A percentile compares a stretch with the other conserved stretches of the same genome.
Evolutionary conservation across 176 grass and related monocot genomes (phyloP).

Genomic region (Carex myosuroides): DNA sequence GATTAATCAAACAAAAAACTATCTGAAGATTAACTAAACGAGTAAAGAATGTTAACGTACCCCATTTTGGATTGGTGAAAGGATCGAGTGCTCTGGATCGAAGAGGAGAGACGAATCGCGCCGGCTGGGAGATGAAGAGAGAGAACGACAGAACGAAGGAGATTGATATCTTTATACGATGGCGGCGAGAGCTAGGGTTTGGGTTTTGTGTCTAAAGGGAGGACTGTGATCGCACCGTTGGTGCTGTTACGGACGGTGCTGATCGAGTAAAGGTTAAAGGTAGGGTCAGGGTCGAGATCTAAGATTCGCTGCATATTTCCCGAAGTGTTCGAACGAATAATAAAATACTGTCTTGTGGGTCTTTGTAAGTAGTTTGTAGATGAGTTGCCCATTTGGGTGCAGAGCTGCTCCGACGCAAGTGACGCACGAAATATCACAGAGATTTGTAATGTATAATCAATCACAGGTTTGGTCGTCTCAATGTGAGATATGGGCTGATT

Average conservation of each 20-base stretch:
- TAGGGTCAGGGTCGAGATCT: too few relatives aligned
- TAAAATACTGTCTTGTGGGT: not conserved
- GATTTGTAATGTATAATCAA: too few relatives aligned
- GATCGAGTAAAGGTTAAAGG: not conserved
- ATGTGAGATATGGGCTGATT: too few relatives aligned
- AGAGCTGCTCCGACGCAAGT: too few relatives aligned
- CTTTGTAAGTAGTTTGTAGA: too few relatives aligned
- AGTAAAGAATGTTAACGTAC: not conserved
- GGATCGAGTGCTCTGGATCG: not conserved
- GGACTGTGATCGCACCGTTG: not conserved
- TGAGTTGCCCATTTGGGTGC: too few relatives aligned
- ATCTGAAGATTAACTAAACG: not conserved
- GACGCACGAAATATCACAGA: too few relatives aligned
- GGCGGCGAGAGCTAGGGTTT: slow-evolving; percentile 9
- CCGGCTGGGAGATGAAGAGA: not conserved
- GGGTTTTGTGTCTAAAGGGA: not conserved
- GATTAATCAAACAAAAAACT: not conserved
- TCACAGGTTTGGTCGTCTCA: too few relatives aligned
- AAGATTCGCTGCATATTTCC: not conserved
- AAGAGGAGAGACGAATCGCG: not conserved
- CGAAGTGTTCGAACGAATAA: not conserved
- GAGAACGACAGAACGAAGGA: not conserved
- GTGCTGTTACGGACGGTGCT: not conserved
- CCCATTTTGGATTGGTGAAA: not conserved
- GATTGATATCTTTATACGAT: not conserved